Evolutionary conservation across 768 basidiomycete genomes (phyloP), one percentile per base, ranked within the genome.

Genomic region (Coprinellus micaceus): DNA sequence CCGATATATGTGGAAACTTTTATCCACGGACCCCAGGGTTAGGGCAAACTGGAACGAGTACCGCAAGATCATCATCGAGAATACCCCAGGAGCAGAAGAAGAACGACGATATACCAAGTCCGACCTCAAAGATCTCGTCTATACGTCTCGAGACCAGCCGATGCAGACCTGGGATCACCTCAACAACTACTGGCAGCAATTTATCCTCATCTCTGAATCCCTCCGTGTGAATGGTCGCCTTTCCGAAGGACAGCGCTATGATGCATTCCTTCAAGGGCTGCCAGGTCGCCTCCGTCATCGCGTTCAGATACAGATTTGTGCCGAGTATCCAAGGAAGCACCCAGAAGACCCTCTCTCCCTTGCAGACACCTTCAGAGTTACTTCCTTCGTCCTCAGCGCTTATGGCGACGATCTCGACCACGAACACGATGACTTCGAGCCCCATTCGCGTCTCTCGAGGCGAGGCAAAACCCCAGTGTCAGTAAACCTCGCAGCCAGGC

Each of bases 161-260:
- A 57, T 57, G 49, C 40, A 28, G 19, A 40, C 33, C 11, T 15
- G 37, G 9, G 39, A 25, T 11, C 52, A 59, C 19, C 52, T 55
- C 33, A 59, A 54, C 1, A 43, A 57, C 21, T 62, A 62, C 28
- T 59, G 58, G 19, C 54, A 56, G 7, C 10, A n/a, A 1, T 58
- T 58, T 22, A 25, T 40, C 12, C 46, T 37, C 10, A 48, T 39
- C 3, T 22, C 54, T 1, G 30, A 52, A 3, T 53, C 17, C 40
- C 51, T 57, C 0, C 4, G 28, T 1, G n/a, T 9, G 1, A 17
- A 41, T 4, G 25, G 44, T 12, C 28, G 50, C 11, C 51, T 62
- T 1, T 49, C 60, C 0, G 24, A 53, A 4, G 29, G 28, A 2
- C 57, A 64, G 24, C 48, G 41, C 10, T 28, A 17, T 1, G 54